Percentiles rank a stretch among this genome's conserved stretches.
Evolutionary conservation across 2,329 filamentous ascomycete genomes (phyloP).

Genomic region (Lasiodiplodia hormozganensis): DNA sequence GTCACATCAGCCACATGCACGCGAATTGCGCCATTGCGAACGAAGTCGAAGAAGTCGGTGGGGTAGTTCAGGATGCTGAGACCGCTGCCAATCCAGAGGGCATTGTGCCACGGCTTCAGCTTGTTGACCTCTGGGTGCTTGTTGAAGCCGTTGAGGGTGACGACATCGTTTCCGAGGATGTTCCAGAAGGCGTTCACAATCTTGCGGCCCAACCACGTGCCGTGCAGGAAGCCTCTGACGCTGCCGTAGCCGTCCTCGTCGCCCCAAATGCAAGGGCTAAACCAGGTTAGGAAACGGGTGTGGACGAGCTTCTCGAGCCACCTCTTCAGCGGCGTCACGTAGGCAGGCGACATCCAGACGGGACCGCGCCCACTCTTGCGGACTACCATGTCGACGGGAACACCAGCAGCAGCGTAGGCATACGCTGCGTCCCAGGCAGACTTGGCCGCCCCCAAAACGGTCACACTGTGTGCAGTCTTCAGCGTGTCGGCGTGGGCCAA

Average conservation of each 20-base stretch:
- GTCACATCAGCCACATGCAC: conserved; percentile 64
- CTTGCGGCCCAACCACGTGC: conserved; percentile 62
- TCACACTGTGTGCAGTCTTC: conserved; percentile 46
- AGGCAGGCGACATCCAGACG: conserved; percentile 64
- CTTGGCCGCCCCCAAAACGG: conserved; percentile 68
- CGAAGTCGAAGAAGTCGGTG: conserved; percentile 63
- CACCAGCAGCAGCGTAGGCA: conserved; percentile 56
- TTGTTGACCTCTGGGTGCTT: conserved; percentile 50
- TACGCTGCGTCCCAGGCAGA: conserved; percentile 70
- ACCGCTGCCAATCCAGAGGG: conserved; percentile 62
- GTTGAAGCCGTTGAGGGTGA: conserved; percentile 56
- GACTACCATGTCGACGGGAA: conserved; percentile 63
- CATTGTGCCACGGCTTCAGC: conserved; percentile 49
- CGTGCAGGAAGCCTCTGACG: conserved; percentile 64
- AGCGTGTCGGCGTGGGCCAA: conserved; percentile 45
- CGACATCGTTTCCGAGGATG: conserved; percentile 54
- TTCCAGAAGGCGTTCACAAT: conserved; percentile 65
- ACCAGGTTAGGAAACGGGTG: conserved; percentile 73
- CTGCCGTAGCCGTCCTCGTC: conserved; percentile 64
- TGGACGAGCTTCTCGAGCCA: conserved; percentile 73
- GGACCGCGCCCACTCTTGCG: conserved; percentile 66
- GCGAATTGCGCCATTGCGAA: conserved; percentile 60
- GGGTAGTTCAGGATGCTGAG: conserved; percentile 69
- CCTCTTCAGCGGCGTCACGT: conserved; percentile 65
- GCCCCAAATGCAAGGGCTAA: conserved; percentile 78